Base-by-base conservation (phyloP, 2,329 filamentous ascomycete genomes). In the Chlorencoelia australis region DNA sequence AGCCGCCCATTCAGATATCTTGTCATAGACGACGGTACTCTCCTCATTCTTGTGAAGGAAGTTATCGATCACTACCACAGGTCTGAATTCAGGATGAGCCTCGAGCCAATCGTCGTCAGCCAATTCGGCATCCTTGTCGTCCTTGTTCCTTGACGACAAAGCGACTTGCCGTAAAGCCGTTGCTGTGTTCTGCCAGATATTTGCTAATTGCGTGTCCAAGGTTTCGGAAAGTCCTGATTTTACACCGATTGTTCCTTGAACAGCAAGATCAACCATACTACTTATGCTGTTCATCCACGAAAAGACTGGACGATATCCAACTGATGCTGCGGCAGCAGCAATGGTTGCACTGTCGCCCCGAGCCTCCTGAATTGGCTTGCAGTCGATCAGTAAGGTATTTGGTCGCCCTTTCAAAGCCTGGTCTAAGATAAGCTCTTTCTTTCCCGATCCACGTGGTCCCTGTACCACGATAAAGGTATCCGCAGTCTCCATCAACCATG, bases 231-330 rank as follows among this genome's bases (percentile, higher is more conserved):
- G 94, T 6, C 88, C 88, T 5, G 87, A 83, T 61, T 96, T 95
- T 40, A 93, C 83, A 9, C 89, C 89, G 14, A 89, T 94, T 9
- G 91, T 91, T 49, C 88, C 84, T 57, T 95, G 89, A 1, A 91
- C 85, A 15, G 89, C 91, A 24, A 96, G 72, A 50, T 96, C 91
- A 45, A 94, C 69, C 62, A 95, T 75, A 56, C 87, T 94, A 60
- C 84, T 94, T 47, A 96, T 75, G 53, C 79, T 94, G 59, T 96
- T 95, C 62, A 93, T 82, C 84, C 88, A 96, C 0, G 85, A 93
- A 58, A 98, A 98, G 0, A 98, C 77, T 0, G 91, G 91, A 7
- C 83, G 71, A 56, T 95, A 96, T 7, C 91, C 89, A 32, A 96
- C 88, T 45, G 88, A 76, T 2, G 68, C 64, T 1, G 89, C 91